These are phyloP conservation scores for Cryptosporidium ubiquitum DNA, from an alignment of 169 alveolate species.

Conservation along the genomic window DNA sequence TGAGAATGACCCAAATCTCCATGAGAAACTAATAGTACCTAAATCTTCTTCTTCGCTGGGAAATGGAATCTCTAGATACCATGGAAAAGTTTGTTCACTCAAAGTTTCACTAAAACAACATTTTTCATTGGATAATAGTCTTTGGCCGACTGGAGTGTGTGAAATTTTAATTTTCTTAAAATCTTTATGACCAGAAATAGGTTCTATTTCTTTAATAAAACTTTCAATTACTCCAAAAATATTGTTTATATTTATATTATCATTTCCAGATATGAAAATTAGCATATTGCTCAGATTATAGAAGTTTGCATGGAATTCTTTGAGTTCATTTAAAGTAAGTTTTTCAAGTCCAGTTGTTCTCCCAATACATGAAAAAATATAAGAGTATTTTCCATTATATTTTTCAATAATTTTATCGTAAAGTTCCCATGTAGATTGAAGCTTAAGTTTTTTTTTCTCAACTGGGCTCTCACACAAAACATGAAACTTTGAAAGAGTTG, in stretches of 20 bases:
- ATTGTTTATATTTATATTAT: not conserved
- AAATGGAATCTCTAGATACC: conserved; percentile 28
- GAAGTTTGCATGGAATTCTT: conserved; percentile 34
- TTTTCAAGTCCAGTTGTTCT: conserved; percentile 29
- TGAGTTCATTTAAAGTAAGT: conserved; percentile 17
- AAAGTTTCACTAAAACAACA: not conserved
- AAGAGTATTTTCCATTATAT: not conserved
- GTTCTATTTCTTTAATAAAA: not conserved
- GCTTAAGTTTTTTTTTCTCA: not conserved
- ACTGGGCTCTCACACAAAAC: not conserved
- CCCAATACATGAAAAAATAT: conserved; percentile 42
- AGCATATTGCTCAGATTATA: conserved; percentile 23
- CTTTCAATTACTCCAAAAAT: conserved; percentile 8
- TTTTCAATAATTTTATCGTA: conserved; percentile 35
- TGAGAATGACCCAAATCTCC: conserved; percentile 43
- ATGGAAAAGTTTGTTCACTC: conserved; percentile 12
- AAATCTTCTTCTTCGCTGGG: conserved; percentile 66
- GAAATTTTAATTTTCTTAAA: not conserved
- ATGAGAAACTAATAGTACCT: conserved; percentile 28
- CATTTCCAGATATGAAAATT: conserved; percentile 40
- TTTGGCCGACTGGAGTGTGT: too few relatives aligned
- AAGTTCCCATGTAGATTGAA: conserved; percentile 34
- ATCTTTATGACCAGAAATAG: not conserved
- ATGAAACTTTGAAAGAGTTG: conserved; percentile 23
- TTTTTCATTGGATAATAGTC: not conserved